phyloP scores from a whole-genome alignment of 2,329 filamentous ascomycete species.

The Xylariaceae sp. region DNA sequence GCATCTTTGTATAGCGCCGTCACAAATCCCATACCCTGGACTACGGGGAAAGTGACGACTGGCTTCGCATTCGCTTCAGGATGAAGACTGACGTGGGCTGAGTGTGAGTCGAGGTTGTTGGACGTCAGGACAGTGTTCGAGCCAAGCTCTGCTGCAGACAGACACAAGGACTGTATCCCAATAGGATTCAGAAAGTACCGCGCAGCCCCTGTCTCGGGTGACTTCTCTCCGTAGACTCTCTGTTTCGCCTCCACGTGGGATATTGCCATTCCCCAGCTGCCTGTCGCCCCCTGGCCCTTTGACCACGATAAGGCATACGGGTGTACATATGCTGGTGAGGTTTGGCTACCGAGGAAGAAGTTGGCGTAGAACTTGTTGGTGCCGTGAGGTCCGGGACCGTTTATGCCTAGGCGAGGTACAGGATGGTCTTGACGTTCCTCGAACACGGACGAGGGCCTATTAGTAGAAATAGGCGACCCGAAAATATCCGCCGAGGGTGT shows the following conservation, averaged over 20 bases:
- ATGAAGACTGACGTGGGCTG: constrained; percentile 61
- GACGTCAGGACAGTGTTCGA: constrained; percentile 51
- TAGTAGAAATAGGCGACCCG: constrained; percentile 47
- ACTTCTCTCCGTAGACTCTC: constrained; percentile 59
- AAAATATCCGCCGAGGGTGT: constrained; percentile 46
- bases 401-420: constrained; percentile 49
- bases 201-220: constrained; percentile 51
- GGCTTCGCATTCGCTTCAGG: constrained; percentile 48
- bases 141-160: constrained; percentile 73
- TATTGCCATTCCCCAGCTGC: constrained; percentile 72
- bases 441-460: constrained; percentile 46
- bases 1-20: constrained; percentile 69
- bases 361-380: constrained; percentile 84
- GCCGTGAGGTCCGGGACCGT: constrained; percentile 46
- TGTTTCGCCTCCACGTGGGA: constrained; percentile 67
- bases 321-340: constrained; percentile 64
- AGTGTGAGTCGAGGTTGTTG: constrained; percentile 53
- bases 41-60: constrained; percentile 69
- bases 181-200: constrained; percentile 76
- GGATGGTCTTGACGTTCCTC: constrained; percentile 51
- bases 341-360: constrained; percentile 70
- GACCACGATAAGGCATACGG: constrained; percentile 68
- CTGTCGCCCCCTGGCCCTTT: constrained; percentile 54
- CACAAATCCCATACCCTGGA: constrained; percentile 86
- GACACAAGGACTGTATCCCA: constrained; percentile 71